Evolutionary conservation across 78 protist species (phyloP).

Genomic region (Polysphondylium violaceum): DNA sequence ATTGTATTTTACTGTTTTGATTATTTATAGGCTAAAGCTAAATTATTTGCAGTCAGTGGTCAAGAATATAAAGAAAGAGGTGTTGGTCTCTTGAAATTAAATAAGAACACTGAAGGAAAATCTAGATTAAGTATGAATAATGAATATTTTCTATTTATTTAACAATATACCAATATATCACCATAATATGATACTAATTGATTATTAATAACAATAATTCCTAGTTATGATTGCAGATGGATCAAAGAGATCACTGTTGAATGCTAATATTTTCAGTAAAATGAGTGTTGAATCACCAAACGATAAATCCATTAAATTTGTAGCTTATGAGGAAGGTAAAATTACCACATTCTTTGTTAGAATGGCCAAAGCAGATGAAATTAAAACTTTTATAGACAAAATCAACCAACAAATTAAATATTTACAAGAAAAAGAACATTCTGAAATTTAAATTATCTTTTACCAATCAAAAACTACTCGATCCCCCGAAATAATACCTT

Average conservation of each 20-base stretch:
- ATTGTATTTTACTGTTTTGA: neutral
- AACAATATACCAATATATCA: neutral
- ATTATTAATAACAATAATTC: neutral
- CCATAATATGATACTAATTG: neutral
- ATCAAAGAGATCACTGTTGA: conserved; percentile 51
- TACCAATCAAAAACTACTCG: too few relatives aligned
- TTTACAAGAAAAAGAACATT: neutral
- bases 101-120: conserved; percentile 33
- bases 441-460: too few relatives aligned
- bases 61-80: conserved; percentile 69
- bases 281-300: conserved; percentile 43
- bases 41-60: conserved; percentile 13
- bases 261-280: conserved; percentile 30
- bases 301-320: conserved; percentile 52
- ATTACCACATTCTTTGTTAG: conserved; percentile 25
- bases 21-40: conserved; percentile 16
- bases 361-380: conserved; percentile 51
- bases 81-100: conserved; percentile 44
- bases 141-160: neutral
- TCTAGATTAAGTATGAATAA: conserved; percentile 58
- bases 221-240: conserved; percentile 63
- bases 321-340: conserved; percentile 24
- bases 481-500: too few relatives aligned
- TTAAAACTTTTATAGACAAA: conserved; percentile 4
- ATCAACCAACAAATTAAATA: conserved; percentile 22